Percentiles rank a stretch among this genome's conserved stretches.
Evolutionary conservation across 257 asterid genomes (phyloP).

Genomic region (Rubia yunnanensis): DNA sequence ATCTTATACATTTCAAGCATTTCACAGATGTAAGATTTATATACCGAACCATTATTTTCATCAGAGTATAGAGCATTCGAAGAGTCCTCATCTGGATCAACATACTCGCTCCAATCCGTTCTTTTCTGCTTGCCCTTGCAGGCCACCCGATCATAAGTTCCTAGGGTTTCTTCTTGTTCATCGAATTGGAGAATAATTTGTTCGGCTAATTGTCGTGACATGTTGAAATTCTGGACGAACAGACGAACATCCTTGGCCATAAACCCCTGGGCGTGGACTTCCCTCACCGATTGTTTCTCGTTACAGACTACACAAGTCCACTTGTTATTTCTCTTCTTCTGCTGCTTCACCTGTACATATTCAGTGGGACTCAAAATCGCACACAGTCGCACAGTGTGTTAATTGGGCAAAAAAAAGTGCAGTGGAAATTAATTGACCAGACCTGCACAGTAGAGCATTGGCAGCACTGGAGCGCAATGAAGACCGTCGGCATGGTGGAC

Average conservation of each 20-base stretch:
- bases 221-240: conserved; percentile 80
- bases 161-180: conserved; percentile 18
- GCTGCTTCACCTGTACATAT: conserved; percentile 74
- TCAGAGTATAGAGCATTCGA: conserved; percentile 10
- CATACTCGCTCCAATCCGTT: conserved; percentile 73
- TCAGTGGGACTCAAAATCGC: neutral
- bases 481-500: conserved; percentile 36
- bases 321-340: conserved; percentile 80
- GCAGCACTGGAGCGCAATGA: conserved; percentile 61
- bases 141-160: conserved; percentile 4
- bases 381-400: neutral
- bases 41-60: conserved; percentile 24
- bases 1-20: neutral
- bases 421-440: neutral
- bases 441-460: conserved; percentile 77
- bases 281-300: conserved; percentile 68
- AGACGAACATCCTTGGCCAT: conserved; percentile 76
- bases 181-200: conserved; percentile 17
- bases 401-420: conserved; percentile 5
- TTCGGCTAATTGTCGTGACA: conserved; percentile 66
- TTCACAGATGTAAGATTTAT: neutral
- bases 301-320: conserved; percentile 92
- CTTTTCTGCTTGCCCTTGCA: conserved; percentile 26
- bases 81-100: conserved; percentile 34
- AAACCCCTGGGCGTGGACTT: conserved; percentile 48